phyloP scores from a whole-genome alignment of 2,329 filamentous ascomycete species.

The Chrysoporthe cubensis region DNA sequence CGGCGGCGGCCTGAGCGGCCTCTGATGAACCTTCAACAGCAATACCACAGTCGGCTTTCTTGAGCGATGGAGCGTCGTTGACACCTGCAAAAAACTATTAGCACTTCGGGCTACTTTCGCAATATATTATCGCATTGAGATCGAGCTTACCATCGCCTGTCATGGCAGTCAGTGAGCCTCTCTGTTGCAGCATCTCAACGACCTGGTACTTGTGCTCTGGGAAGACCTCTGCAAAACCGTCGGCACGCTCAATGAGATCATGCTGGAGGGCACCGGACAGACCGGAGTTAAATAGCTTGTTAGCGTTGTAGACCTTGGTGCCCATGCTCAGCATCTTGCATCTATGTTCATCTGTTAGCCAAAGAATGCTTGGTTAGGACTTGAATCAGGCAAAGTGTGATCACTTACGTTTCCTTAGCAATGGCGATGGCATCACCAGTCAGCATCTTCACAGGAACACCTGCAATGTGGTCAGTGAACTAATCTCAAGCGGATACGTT shows the following conservation, averaged over 20 bases:
- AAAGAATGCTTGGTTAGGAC: neutral
- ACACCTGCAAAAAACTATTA: constrained; percentile 47
- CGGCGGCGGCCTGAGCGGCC: constrained; percentile 72
- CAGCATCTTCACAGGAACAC: constrained; percentile 80
- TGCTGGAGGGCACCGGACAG: constrained; percentile 73
- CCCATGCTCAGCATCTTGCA: constrained; percentile 81
- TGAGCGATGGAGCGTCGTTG: constrained; percentile 73
- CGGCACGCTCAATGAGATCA: constrained; percentile 74
- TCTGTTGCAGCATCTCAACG: constrained; percentile 74
- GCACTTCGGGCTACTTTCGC: neutral
- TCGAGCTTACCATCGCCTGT: constrained; percentile 61
- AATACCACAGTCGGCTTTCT: constrained; percentile 76
- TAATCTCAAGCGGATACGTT: neutral
- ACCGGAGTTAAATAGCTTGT: constrained; percentile 76
- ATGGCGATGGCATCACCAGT: constrained; percentile 81
- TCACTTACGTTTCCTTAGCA: constrained; percentile 67
- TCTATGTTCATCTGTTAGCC: constrained; percentile 1
- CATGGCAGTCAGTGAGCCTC: constrained; percentile 73
- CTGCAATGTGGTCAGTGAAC: constrained; percentile 35
- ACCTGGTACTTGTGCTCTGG: constrained; percentile 78
- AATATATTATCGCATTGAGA: neutral
- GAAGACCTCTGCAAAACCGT: constrained; percentile 76
- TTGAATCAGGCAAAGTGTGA: neutral
- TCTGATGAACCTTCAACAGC: constrained; percentile 74
- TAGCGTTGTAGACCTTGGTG: constrained; percentile 81